Percentiles rank a stretch among this genome's conserved stretches.
These are phyloP conservation scores for Echinosophora koreensis DNA, from an alignment of 306 rosid genomes.

Conservation along the genomic window DNA sequence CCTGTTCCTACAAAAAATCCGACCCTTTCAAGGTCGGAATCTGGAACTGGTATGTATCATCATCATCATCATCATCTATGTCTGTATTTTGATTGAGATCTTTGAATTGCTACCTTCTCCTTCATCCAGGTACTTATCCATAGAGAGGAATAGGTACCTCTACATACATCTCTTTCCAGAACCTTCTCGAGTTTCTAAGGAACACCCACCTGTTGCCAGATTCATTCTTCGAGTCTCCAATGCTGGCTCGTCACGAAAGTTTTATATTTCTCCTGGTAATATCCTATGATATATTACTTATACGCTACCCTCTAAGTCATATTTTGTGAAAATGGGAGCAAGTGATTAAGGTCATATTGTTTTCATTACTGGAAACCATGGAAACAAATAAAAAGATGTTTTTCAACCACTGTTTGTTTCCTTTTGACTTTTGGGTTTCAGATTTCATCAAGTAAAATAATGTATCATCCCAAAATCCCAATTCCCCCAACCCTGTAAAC, in stretches of 20 bases:
- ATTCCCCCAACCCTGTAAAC: not conserved
- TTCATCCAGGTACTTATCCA: slow-evolving; percentile 61
- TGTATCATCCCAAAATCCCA: not conserved
- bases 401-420: no score
- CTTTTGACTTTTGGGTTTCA: no score
- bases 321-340: not conserved
- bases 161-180: slow-evolving; percentile 84
- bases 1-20: slow-evolving; percentile 71
- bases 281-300: not conserved
- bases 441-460: not conserved
- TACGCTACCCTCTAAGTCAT: not conserved
- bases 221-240: slow-evolving; percentile 72
- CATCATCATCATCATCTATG: not conserved
- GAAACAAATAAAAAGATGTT: no score
- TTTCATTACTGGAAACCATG: no score
- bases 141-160: slow-evolving; percentile 74
- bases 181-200: slow-evolving; percentile 70
- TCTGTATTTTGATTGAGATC: no score
- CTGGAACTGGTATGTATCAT: slow-evolving; percentile 76
- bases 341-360: no score
- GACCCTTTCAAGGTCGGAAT: slow-evolving; percentile 87
- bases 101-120: not conserved
- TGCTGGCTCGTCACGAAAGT: slow-evolving; percentile 66
- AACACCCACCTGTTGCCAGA: slow-evolving; percentile 81
- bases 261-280: slow-evolving; percentile 70